Conservation (phyloP, 257 asterid genomes). For the Fraxinus excelsior region DNA sequence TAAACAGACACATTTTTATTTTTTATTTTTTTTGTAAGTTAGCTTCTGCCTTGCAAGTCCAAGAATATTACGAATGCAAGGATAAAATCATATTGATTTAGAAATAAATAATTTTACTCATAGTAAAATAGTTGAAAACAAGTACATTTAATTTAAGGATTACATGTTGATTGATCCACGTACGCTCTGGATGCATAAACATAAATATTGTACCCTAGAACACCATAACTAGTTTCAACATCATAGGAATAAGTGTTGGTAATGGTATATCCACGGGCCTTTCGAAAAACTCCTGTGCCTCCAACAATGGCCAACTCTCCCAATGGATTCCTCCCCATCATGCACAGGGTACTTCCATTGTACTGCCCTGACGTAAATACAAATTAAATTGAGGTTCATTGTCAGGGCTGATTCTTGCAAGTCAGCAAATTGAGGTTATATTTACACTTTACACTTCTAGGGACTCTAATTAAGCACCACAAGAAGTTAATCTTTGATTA, state of each 20-base stretch:
- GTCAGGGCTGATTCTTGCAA: neutral
- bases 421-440: too few relatives aligned
- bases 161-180: neutral
- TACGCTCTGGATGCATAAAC: neutral
- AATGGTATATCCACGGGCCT: conserved; percentile 14
- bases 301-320: neutral
- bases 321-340: neutral
- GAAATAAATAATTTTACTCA: neutral
- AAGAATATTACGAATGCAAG: too few relatives aligned
- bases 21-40: too few relatives aligned
- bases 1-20: too few relatives aligned
- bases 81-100: too few relatives aligned
- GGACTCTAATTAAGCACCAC: too few relatives aligned
- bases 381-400: neutral
- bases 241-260: neutral
- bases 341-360: neutral
- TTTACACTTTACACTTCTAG: too few relatives aligned
- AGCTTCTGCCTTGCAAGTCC: too few relatives aligned
- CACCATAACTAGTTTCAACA: neutral
- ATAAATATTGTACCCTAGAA: neutral
- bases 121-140: neutral
- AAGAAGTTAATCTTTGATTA: too few relatives aligned
- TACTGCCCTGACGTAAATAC: neutral
- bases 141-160: neutral
- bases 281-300: conserved; percentile 13